Conservation (phyloP, 2,329 filamentous ascomycete species). For the Zymoseptoria pseudotritici region DNA sequence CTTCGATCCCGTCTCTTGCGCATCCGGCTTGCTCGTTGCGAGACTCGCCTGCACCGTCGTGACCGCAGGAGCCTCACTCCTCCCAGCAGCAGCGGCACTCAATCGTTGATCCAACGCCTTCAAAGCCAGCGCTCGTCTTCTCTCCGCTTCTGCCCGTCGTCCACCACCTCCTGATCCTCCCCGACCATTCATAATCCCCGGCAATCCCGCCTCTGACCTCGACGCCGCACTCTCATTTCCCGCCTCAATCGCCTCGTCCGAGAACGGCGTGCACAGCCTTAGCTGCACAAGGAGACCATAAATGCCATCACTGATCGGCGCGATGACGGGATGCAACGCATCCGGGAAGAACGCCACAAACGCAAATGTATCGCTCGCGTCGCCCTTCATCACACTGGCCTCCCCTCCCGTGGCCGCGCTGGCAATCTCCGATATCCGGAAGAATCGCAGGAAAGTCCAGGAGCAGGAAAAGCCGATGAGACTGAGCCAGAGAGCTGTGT, state of each 20-base stretch:
- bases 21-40: not conserved
- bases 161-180: slow-evolving; percentile 34
- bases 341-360: slow-evolving; percentile 95
- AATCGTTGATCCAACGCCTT: slow-evolving; percentile 88
- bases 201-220: slow-evolving; percentile 53
- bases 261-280: slow-evolving; percentile 77
- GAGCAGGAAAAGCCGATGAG: slow-evolving; percentile 76
- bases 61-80: slow-evolving; percentile 8
- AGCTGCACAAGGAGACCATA: slow-evolving; percentile 69
- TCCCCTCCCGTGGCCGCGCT: slow-evolving; percentile 44
- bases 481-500: slow-evolving; percentile 71
- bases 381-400: slow-evolving; percentile 60
- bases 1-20: not conserved
- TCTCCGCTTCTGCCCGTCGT: slow-evolving; percentile 73
- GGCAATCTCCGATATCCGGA: slow-evolving; percentile 55
- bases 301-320: slow-evolving; percentile 63
- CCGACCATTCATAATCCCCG: slow-evolving; percentile 49
- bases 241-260: slow-evolving; percentile 67
- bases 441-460: slow-evolving; percentile 96
- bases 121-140: slow-evolving; percentile 78
- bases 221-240: slow-evolving; percentile 64
- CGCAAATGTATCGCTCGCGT: slow-evolving; percentile 92
- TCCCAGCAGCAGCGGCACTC: slow-evolving; percentile 60
- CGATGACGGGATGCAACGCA: slow-evolving; percentile 68
- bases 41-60: slow-evolving; percentile 16